Evolutionary conservation across 306 rosid genomes (phyloP).

Genomic region (Fagus crenata): DNA sequence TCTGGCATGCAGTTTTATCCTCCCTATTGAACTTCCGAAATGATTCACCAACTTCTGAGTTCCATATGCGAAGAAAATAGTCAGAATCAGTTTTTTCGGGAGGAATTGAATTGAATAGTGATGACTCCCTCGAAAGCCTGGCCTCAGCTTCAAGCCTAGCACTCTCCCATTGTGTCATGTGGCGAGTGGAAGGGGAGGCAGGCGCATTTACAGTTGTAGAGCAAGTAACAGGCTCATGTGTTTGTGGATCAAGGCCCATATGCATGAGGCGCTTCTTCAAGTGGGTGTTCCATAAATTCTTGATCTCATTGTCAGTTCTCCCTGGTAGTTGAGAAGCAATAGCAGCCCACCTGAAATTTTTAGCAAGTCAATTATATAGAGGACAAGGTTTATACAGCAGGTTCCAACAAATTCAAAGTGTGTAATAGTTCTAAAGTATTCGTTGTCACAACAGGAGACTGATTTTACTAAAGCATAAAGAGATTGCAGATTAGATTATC

Average conservation of each 20-base stretch:
- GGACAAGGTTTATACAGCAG: background rate
- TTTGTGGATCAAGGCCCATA: conserved; percentile 83
- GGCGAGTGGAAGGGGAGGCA: conserved; percentile 55
- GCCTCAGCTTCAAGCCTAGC: conserved; percentile 99
- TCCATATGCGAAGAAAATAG: conserved; percentile 81
- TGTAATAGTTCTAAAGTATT: background rate
- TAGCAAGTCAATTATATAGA: background rate
- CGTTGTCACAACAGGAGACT: background rate
- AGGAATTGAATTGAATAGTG: conserved; percentile 36
- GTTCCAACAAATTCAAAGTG: background rate
- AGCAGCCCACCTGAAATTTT: conserved; percentile 85
- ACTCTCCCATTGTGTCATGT: conserved; percentile 99
- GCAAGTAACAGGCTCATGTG: conserved; percentile 53
- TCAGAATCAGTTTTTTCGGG: conserved; percentile 44
- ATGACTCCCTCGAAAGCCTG: conserved; percentile 78
- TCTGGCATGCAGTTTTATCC: conserved; percentile 38
- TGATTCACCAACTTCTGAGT: conserved; percentile 82
- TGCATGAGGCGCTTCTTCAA: conserved; percentile 73
- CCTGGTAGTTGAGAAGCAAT: conserved; percentile 88
- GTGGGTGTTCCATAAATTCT: conserved; percentile 95
- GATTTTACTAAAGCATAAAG: background rate
- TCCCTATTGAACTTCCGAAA: conserved; percentile 45
- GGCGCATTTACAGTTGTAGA: conserved; percentile 36
- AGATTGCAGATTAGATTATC: background rate
- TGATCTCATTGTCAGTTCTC: conserved; percentile 95